Base-by-base conservation (phyloP, 2,329 filamentous ascomycete species). In the Pyrenochaeta sp. region DNA sequence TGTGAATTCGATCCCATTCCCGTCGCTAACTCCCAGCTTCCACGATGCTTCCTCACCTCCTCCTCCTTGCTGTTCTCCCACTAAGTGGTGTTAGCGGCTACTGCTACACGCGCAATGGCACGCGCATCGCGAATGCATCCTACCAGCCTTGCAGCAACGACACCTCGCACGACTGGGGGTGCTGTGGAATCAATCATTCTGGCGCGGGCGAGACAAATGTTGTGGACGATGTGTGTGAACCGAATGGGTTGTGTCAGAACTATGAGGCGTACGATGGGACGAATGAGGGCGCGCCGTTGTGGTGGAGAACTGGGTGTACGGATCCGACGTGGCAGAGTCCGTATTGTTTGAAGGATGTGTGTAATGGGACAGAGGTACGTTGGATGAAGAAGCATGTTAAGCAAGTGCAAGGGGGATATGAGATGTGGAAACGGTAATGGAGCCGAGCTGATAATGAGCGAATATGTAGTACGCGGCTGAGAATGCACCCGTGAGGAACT, bases 241-340 rank as follows among this genome's bases (percentile, higher is more conserved):
- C 44, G 9, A 61, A 59, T n/a, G 62, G 62, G 0, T 52, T 65
- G 5, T 67, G 59, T 19, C 54, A 59, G 39, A 62, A 67, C 25
- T 62, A 32, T 19, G 62, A 54, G 22, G 53, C 30, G 6, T 54
- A 47, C 12, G 54, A 61, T 42, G 58, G 56, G 5, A 58, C 28
- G 1, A 61, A 61, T 34, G 45, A 51, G n/a, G 52, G 53, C 3
- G 28, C 28, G 28, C 44, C 50, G 45, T 22, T 63, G 25, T 65
- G 52, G 55, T 63, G 55, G 56, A 54, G 62, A 37, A 52, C 59
- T 36, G 59, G 64, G 19, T 67, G 62, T 46, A 67, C 62, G 22
- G 62, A 65, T 50, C 58, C 58, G 2, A 58, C 52, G 1, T 67
- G 64, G 59, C 22, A 53, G n/a, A 65, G 59, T 39, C 58, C 51